Evolutionary conservation across 495 filamentous ascomycete species (phyloP).

Genomic region (Aspergillus funiculosus): DNA sequence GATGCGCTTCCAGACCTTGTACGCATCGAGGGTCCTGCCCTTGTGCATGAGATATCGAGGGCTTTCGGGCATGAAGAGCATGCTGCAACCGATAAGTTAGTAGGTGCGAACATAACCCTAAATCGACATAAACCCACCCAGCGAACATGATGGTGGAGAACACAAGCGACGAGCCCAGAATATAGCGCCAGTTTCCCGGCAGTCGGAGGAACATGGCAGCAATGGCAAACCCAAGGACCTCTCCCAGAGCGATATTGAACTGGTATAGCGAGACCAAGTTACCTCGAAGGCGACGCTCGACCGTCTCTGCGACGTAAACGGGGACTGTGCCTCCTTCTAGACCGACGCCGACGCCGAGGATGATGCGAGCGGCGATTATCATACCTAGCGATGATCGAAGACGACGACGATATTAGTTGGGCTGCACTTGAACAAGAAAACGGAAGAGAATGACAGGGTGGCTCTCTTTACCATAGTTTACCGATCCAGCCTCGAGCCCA

Average conservation of each 20-base stretch:
- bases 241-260: constrained; percentile 58
- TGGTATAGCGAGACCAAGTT: constrained; percentile 59
- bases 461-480: constrained; percentile 45
- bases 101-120: neutral
- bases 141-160: constrained; percentile 49
- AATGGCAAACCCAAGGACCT: constrained; percentile 57
- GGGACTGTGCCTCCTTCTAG: constrained; percentile 57
- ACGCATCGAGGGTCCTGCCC: constrained; percentile 42
- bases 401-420: neutral
- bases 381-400: constrained; percentile 27
- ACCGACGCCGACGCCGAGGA: constrained; percentile 56
- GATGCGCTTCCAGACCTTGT: constrained; percentile 56
- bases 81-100: constrained; percentile 42
- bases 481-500: constrained; percentile 52
- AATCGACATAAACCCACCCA: neutral
- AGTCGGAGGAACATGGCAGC: constrained; percentile 57
- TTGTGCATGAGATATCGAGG: constrained; percentile 56
- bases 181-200: constrained; percentile 57
- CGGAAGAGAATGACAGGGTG: neutral
- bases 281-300: constrained; percentile 50
- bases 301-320: constrained; percentile 49
- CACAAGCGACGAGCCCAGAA: constrained; percentile 57
- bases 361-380: constrained; percentile 54
- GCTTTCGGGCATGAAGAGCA: constrained; percentile 55
- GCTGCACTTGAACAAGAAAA: neutral